Evolutionary conservation across 352 stramenopile genomes (phyloP).

Genomic region (Phytophthora hybrid): DNA sequence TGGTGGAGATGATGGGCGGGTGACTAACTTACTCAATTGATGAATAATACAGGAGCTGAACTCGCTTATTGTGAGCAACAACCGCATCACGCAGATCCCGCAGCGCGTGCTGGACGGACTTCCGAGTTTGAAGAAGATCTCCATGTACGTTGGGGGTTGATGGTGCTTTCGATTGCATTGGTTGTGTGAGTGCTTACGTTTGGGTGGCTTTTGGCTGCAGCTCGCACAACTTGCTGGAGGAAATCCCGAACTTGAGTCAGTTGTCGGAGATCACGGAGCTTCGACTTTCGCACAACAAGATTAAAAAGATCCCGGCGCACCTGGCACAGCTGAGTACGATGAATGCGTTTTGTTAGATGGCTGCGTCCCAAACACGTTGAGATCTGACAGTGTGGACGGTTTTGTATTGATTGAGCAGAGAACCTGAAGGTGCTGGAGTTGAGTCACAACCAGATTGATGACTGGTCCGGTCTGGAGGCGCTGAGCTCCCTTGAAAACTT

Average conservation of each 20-base stretch:
- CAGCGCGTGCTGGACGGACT: conserved; percentile 70
- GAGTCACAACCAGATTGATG: conserved; percentile 85
- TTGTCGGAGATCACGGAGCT: conserved; percentile 79
- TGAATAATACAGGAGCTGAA: conserved; percentile 76
- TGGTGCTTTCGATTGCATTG: neutral
- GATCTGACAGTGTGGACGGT: conserved; percentile 9
- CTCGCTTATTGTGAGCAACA: conserved; percentile 88
- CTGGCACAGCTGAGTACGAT: conserved; percentile 70
- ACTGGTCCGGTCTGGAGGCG: conserved; percentile 80
- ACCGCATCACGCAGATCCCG: conserved; percentile 76
- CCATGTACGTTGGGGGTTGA: conserved; percentile 58
- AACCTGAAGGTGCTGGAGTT: conserved; percentile 86
- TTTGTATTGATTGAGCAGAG: conserved; percentile 45
- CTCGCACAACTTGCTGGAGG: conserved; percentile 81
- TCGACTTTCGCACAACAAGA: conserved; percentile 83
- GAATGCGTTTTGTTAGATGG: neutral
- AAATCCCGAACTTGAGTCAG: conserved; percentile 73
- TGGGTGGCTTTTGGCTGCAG: conserved; percentile 36
- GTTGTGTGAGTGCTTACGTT: conserved; percentile 4
- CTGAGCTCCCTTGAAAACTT: conserved; percentile 66
- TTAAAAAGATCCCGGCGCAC: conserved; percentile 70
- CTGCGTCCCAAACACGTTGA: neutral
- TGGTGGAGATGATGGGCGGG: neutral
- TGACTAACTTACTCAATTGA: conserved; percentile 25
- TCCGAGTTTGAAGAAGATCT: conserved; percentile 84